Evolutionary conservation across 441 rosid species (phyloP).

Genomic region (Gossypium aridum): DNA sequence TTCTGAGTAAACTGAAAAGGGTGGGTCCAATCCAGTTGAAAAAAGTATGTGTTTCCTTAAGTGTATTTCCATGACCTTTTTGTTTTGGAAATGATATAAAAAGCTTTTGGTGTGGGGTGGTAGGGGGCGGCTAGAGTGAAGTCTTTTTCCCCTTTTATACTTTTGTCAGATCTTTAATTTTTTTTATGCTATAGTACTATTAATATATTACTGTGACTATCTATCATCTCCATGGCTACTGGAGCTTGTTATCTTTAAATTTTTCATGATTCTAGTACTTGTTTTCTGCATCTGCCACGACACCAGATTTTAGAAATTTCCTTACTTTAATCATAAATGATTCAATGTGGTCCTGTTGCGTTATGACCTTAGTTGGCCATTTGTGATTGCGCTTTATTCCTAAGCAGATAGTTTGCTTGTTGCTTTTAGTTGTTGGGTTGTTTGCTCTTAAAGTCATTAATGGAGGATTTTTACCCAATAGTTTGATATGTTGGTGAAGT

Average conservation of each 20-base stretch:
- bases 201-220: no score
- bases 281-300: slow-evolving; percentile 17
- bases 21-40: slow-evolving; percentile 29
- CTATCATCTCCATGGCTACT: slow-evolving; percentile 16
- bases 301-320: slow-evolving; percentile 21
- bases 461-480: neutral
- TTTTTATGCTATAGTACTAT: neutral
- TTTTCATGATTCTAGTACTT: neutral
- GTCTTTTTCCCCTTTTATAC: slow-evolving; percentile 35
- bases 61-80: slow-evolving; percentile 25
- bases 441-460: neutral
- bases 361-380: neutral
- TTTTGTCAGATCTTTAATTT: slow-evolving; percentile 21
- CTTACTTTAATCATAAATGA: neutral
- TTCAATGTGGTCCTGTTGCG: slow-evolving; percentile 10
- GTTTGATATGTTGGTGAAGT: neutral
- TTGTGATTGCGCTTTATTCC: neutral
- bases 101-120: neutral
- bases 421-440: neutral
- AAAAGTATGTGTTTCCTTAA: slow-evolving; percentile 21
- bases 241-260: slow-evolving; percentile 6
- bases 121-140: slow-evolving; percentile 30
- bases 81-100: slow-evolving; percentile 5
- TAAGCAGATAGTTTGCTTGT: slow-evolving; percentile 3
- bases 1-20: neutral